Conservation (phyloP, 257 asterid species). For the Petrea volubilis region DNA sequence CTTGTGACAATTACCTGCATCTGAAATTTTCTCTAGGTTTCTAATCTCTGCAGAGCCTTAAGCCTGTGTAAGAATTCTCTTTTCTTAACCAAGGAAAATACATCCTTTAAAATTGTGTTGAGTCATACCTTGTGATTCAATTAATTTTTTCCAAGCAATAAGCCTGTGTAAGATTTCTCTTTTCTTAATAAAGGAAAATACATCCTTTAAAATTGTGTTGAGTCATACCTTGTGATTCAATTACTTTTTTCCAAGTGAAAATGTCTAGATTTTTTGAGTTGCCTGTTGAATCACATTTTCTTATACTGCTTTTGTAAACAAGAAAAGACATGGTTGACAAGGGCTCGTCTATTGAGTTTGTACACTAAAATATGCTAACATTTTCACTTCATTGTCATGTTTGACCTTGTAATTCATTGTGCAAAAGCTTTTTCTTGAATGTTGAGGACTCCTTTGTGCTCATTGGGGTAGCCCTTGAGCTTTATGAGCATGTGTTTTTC, state of each 20-base stretch:
- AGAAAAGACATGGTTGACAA: slow-evolving; percentile 1
- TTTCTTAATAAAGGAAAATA: background rate
- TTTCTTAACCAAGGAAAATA: background rate
- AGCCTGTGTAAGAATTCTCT: too few relatives aligned
- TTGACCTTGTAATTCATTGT: background rate
- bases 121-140: background rate
- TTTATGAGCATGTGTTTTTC: background rate
- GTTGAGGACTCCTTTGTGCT: background rate
- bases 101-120: background rate
- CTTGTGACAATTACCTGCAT: background rate
- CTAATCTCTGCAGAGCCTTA: too few relatives aligned
- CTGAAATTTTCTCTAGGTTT: background rate
- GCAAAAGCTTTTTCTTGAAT: background rate
- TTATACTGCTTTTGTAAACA: background rate
- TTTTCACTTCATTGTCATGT: background rate
- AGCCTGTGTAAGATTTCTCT: too few relatives aligned
- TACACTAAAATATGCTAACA: background rate
- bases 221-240: background rate
- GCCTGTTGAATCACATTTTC: background rate
- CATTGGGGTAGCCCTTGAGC: background rate
- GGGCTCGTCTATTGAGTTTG: background rate
- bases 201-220: background rate
- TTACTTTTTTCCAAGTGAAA: background rate
- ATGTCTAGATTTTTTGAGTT: background rate
- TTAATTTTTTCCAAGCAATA: background rate